phyloP scores from a whole-genome alignment of 768 basidiomycete genomes.

The Cyclocybe cylindracea region DNA sequence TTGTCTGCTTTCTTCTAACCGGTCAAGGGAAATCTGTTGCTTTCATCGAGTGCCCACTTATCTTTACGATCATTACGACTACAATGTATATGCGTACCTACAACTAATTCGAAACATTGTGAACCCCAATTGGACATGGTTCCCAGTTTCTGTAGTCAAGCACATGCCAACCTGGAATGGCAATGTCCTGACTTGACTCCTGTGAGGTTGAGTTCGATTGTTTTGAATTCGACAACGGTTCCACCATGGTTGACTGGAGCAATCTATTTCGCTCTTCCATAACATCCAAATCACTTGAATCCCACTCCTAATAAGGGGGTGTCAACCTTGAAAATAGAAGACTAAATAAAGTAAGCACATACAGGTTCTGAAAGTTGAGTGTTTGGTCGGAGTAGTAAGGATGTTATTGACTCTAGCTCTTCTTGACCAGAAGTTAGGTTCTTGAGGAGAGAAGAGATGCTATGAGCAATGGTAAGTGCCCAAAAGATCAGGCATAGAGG shows the following conservation, averaged over 20 bases:
- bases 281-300: slow-evolving; percentile 44
- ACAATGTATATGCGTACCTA: background rate
- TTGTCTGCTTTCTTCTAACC: background rate
- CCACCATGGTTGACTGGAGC: slow-evolving; percentile 8
- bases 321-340: background rate
- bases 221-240: background rate
- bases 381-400: slow-evolving; percentile 9
- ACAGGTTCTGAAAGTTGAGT: slow-evolving; percentile 7
- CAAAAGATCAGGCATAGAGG: background rate
- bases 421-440: slow-evolving; percentile 12
- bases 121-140: slow-evolving; percentile 69
- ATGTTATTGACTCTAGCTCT: slow-evolving; percentile 14
- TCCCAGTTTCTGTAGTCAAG: slow-evolving; percentile 53
- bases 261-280: slow-evolving; percentile 56
- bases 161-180: slow-evolving; percentile 53
- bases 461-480: background rate
- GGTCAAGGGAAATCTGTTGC: background rate
- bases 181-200: slow-evolving; percentile 1
- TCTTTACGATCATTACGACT: background rate
- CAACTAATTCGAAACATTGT: slow-evolving; percentile 7
- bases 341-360: background rate
- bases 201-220: background rate
- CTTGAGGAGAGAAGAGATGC: slow-evolving; percentile 13
- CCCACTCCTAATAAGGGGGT: slow-evolving; percentile 46
- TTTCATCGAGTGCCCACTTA: background rate